Percentiles rank a stretch among this genome's conserved stretches.
Conservation (phyloP, 2,329 filamentous ascomycete species). For the Colletotrichum acutatum region DNA sequence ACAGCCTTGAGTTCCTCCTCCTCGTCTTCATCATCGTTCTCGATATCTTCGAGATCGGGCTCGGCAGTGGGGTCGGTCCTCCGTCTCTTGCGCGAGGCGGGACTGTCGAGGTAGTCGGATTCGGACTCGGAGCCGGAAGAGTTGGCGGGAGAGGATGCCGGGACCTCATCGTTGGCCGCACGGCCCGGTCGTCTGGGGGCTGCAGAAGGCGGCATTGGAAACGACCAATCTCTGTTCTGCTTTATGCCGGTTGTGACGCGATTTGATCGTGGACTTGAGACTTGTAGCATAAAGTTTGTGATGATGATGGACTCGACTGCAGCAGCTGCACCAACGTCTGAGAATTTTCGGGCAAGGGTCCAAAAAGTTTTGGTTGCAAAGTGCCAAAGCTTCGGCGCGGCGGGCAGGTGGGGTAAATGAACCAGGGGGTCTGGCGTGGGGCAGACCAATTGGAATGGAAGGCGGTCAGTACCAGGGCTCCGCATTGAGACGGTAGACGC, state of each 20-base stretch:
- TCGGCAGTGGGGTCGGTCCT: conserved; percentile 46
- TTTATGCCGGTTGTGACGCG: not conserved
- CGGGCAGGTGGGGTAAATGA: conserved; percentile 19
- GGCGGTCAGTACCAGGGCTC: not conserved
- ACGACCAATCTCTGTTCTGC: not conserved
- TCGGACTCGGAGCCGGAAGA: conserved; percentile 44
- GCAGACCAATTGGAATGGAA: conserved; percentile 22
- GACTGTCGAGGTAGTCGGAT: conserved; percentile 62
- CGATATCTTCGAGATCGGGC: conserved; percentile 23
- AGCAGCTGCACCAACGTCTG: conserved; percentile 20
- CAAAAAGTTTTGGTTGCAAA: conserved; percentile 9
- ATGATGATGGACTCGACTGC: conserved; percentile 4
- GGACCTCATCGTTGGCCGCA: conserved; percentile 23
- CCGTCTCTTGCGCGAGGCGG: conserved; percentile 57
- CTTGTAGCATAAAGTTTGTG: not conserved
- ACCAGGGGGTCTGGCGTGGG: conserved; percentile 1
- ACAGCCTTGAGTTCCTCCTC: conserved; percentile 43
- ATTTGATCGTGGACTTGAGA: conserved; percentile 1
- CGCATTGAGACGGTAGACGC: conserved; percentile 27
- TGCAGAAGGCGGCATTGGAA: conserved; percentile 25
- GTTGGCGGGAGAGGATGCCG: conserved; percentile 26
- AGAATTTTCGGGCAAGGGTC: conserved; percentile 26
- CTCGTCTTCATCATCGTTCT: conserved; percentile 47
- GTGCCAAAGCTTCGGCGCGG: conserved; percentile 23
- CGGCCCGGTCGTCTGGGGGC: conserved; percentile 14